Conservation (phyloP, 495 filamentous ascomycete genomes). For the Daldinia concentrica region DNA sequence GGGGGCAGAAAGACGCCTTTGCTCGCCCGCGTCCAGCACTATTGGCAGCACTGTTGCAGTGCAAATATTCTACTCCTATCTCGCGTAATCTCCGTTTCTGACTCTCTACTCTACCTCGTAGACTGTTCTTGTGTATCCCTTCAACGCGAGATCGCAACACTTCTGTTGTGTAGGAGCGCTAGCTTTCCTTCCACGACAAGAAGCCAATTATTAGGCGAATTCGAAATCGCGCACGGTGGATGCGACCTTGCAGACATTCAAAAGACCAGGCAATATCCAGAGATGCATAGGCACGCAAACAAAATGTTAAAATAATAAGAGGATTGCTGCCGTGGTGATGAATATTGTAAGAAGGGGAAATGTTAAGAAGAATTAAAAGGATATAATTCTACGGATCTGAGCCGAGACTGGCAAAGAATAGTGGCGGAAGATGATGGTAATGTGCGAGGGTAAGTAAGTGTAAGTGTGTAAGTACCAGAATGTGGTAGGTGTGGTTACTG, state of each 20-base stretch:
- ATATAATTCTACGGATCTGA: constrained; percentile 43
- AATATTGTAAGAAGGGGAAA: constrained; percentile 1
- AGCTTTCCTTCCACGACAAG: constrained; percentile 28
- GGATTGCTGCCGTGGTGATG: constrained; percentile 21
- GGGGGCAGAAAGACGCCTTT: constrained; percentile 11
- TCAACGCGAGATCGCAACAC: constrained; percentile 15
- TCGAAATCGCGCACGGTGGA: constrained; percentile 44
- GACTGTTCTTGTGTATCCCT: background rate
- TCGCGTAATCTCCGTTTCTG: background rate
- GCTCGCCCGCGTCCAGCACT: constrained; percentile 20
- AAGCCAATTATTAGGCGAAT: constrained; percentile 39
- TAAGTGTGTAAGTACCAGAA: constrained; percentile 20
- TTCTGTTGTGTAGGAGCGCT: constrained; percentile 28
- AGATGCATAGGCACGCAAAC: constrained; percentile 31
- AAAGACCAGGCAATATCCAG: constrained; percentile 43
- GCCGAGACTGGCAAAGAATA: constrained; percentile 40
- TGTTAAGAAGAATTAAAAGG: constrained; percentile 21
- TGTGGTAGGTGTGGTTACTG: constrained; percentile 16
- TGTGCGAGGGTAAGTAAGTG: background rate
- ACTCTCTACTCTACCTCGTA: background rate
- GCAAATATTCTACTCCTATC: constrained; percentile 12
- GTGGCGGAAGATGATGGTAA: constrained; percentile 21
- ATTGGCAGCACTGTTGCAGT: constrained; percentile 12
- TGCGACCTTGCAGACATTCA: constrained; percentile 45
- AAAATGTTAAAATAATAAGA: constrained; percentile 1